Base-by-base conservation (phyloP, 768 basidiomycete species). In the Lactifluus subvellereus region DNA sequence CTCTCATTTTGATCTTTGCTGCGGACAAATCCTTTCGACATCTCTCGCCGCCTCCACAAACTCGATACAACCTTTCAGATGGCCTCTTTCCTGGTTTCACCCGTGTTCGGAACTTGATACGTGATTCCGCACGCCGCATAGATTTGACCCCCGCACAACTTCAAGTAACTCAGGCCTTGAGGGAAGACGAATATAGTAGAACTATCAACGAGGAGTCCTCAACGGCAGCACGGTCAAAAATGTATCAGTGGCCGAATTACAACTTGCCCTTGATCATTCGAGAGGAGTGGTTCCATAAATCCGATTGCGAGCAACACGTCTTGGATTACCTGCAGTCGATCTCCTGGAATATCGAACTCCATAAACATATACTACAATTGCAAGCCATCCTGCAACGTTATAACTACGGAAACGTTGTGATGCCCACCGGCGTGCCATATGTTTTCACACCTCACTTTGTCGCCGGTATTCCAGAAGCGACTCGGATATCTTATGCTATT, bases 361-460 rank as follows among this genome's bases (percentile, higher is more conserved):
- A 5, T 32, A 18, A 50, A 0, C 63, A 64, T 45, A 49, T 64
- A 20, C 38, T 27, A 43, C 38, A 47, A 7, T 18, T 64, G n/a
- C 59, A 51, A 32, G 11, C 1, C 2, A 27, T 27, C 2, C 27
- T 27, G 27, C 27, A 3, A 27, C 27, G 27, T 27, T 2, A 2
- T 3, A 27, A 54, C 42, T 27, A 54, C 14, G 9, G 8, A 30
- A 35, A 49, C 20, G 40, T 11, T 32, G 22, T 2, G 4, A 42
- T 35, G 27, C 33, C 59, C n/a, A 1, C 38, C 11, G 5, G 6
- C 5, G 4, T 42, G 3, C 48, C 37, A 14, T 56, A 59, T 6
- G 2, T 16, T 0, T 54, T 53, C 20, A 20, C 45, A 8, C 51
- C 62, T 13, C 20, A 20, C 27, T 59, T 58, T 27, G 22, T 32